Base-by-base conservation (phyloP, 2,329 filamentous ascomycete species). In the Knufia fluminis region DNA sequence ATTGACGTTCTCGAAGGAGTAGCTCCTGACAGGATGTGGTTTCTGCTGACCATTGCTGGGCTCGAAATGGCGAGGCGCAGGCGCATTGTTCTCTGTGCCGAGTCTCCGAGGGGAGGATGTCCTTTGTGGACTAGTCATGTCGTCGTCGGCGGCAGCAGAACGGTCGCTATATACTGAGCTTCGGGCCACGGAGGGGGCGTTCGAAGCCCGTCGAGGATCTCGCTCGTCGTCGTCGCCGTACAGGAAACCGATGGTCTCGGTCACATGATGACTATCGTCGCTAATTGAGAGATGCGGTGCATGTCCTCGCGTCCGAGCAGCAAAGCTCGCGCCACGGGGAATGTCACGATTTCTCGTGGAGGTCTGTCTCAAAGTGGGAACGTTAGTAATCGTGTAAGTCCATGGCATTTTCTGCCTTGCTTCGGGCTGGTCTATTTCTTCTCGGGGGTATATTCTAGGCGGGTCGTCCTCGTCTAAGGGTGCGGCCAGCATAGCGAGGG, bases 221-320 rank as follows among this genome's bases (percentile, higher is more conserved):
- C 86, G 79, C 58, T 82, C 79, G 61, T 80, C 79, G 24, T 60
- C 52, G 62, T 87, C 84, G 61, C 85, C 86, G 68, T 96, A 95
- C 68, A 94, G 79, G 60, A 89, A 89, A 46, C 87, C 87, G 67
- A 95, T 94, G 52, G 88, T 85, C 67, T 95, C 90, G 50, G 89
- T 95, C 64, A 95, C 87, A 78, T 95, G 90, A 70, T 95, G 88
- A 69, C 78, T 88, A 53, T 90, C 85, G 69, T 95, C 89, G 66
- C 86, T 92, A 66, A 94, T 83, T 59, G 78, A 82, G 54, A 82
- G 71, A 59, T 81, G 76, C 54, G 78, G 72, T 57, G 69, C 70
- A 69, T 82, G 79, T 57, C 77, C 76, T 61, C 45, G 16, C 10
- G 45, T 22, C 54, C 75, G 71, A 59, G 70, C 67, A 59, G 74